Evolutionary conservation across 2,329 filamentous ascomycete genomes (phyloP).

Genomic region (Pleomassaria siparia): DNA sequence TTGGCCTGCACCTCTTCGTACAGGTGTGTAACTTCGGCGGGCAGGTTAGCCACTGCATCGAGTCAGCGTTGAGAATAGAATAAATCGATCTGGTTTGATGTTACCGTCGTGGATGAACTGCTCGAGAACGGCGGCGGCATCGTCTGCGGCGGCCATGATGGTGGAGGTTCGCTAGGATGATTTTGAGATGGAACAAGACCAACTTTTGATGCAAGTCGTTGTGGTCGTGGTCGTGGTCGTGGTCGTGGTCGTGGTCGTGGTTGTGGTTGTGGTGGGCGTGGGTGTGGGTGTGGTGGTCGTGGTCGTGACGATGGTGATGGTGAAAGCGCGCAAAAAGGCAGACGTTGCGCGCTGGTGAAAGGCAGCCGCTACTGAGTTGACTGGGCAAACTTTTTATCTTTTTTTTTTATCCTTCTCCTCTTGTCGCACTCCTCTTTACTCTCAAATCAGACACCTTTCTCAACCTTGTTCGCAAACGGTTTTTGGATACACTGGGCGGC

Average conservation of each 20-base stretch:
- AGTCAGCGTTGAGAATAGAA: conserved; percentile 12
- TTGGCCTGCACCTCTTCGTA: conserved; percentile 83
- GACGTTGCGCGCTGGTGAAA: conserved; percentile 10
- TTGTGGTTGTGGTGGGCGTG: background rate
- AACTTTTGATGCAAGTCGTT: background rate
- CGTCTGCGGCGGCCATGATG: conserved; percentile 51
- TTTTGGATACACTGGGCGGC: background rate
- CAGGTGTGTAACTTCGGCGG: conserved; percentile 79
- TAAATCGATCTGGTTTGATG: conserved; percentile 2
- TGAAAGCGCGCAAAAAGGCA: conserved; percentile 13
- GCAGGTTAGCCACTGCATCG: conserved; percentile 68
- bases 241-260: no score
- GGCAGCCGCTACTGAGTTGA: background rate
- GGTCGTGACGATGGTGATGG: conserved; percentile 19
- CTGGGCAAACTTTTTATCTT: no score
- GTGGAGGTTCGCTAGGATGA: no score
- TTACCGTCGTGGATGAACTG: conserved; percentile 71
- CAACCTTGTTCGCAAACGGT: background rate
- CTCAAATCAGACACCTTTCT: background rate
- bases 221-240: no score
- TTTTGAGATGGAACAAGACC: no score
- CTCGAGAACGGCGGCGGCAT: conserved; percentile 71
- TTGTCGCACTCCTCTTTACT: background rate
- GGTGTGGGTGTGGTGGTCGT: conserved; percentile 17
- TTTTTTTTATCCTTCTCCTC: no score